Conservation (phyloP, 768 basidiomycete genomes). For the Lactifluus subvellereus region DNA sequence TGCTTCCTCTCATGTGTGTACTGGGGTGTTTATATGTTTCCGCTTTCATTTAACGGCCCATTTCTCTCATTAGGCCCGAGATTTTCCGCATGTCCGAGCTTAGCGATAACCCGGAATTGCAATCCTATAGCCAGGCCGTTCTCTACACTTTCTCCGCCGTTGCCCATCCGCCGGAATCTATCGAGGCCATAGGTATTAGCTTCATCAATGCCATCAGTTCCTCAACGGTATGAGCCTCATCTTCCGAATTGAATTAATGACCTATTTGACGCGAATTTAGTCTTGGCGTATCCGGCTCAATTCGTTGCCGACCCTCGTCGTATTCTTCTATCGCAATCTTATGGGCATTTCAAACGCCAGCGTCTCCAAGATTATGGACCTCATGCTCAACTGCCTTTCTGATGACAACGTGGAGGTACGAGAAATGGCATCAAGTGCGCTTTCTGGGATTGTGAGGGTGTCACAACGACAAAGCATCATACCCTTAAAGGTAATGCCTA, state of each 20-base stretch:
- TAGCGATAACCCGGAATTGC: conserved; percentile 78
- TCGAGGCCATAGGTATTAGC: conserved; percentile 52
- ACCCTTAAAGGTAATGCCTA: conserved; percentile 61
- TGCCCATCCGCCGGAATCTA: conserved; percentile 61
- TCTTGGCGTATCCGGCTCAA: conserved; percentile 90
- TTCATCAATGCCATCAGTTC: conserved; percentile 70
- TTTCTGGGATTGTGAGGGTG: conserved; percentile 83
- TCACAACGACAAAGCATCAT: conserved; percentile 86
- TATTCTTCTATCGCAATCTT: conserved; percentile 89
- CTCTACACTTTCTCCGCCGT: conserved; percentile 79
- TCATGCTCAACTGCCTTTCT: conserved; percentile 73
- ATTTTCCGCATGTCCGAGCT: conserved; percentile 87
- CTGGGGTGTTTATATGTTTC: conserved; percentile 3
- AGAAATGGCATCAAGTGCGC: conserved; percentile 81
- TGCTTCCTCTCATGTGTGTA: conserved; percentile 69
- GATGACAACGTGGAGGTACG: conserved; percentile 93
- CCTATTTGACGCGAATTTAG: conserved; percentile 34
- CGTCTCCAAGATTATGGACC: conserved; percentile 71
- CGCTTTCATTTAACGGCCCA: conserved; percentile 11
- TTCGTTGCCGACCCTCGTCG: conserved; percentile 79
- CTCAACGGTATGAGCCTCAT: conserved; percentile 51
- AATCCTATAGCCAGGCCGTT: conserved; percentile 73
- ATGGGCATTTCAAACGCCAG: conserved; percentile 64
- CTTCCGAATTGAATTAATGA: conserved; percentile 12
- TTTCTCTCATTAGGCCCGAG: conserved; percentile 54